Percentiles rank a stretch among this genome's conserved stretches.
These are phyloP conservation scores for Phlebopus sp. DNA, from an alignment of 1,284 basidiomycete genomes.

Conservation along the genomic window DNA sequence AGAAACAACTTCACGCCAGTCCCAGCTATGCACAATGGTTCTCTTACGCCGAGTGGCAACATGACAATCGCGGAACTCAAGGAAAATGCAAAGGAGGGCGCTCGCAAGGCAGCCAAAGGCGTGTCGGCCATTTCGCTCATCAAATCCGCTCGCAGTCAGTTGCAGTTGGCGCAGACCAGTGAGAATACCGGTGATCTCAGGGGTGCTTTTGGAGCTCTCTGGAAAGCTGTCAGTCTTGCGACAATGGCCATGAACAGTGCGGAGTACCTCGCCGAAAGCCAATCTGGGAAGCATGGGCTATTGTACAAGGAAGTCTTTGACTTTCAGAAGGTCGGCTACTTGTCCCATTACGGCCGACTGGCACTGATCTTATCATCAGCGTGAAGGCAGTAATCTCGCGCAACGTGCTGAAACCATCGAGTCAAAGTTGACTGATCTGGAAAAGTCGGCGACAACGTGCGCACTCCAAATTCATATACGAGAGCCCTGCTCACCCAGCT, in stretches of 20 bases:
- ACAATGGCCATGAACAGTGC: constrained; percentile 54
- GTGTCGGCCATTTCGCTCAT: constrained; percentile 56
- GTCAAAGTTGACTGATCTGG: constrained; percentile 54
- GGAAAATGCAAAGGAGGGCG: constrained; percentile 55
- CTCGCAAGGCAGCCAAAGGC: constrained; percentile 50
- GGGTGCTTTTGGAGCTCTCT: constrained; percentile 54
- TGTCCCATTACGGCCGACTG: constrained; percentile 9
- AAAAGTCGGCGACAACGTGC: constrained; percentile 47
- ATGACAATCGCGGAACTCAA: constrained; percentile 64
- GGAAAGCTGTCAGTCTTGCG: constrained; percentile 57
- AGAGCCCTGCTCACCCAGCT: constrained; percentile 10
- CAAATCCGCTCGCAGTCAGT: constrained; percentile 55
- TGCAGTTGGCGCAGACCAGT: constrained; percentile 44
- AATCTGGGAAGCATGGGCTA: constrained; percentile 44
- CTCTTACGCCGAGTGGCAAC: constrained; percentile 18
- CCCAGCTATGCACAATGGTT: constrained; percentile 33
- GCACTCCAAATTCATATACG: constrained; percentile 22
- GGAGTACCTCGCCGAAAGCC: constrained; percentile 52
- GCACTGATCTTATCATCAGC: constrained; percentile 36
- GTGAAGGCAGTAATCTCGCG: constrained; percentile 48
- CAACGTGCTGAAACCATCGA: constrained; percentile 51
- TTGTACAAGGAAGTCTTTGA: constrained; percentile 56
- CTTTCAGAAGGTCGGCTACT: constrained; percentile 53
- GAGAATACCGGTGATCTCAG: constrained; percentile 59
- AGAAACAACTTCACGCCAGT: constrained; percentile 12